phyloP scores from a whole-genome alignment of 2,329 filamentous ascomycete species.

The Delphinella strobiligena region DNA sequence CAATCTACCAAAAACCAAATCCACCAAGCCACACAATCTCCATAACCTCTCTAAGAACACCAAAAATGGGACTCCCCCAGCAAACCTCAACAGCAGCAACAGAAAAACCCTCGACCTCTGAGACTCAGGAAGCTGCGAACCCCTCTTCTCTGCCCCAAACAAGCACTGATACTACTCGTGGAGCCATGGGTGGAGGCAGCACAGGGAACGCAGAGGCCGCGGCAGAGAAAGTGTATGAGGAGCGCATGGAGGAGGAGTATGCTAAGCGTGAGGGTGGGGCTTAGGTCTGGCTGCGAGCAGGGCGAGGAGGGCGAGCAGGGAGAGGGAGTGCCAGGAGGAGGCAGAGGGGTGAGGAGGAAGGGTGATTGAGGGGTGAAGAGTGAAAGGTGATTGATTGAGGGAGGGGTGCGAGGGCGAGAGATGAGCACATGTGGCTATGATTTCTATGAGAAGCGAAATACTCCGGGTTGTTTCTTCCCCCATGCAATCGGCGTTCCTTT shows the following conservation, averaged over 20 bases:
- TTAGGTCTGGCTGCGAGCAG: too few species aligned
- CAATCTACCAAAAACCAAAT: background rate
- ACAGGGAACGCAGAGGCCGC: conserved; percentile 3
- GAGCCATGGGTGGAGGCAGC: conserved; percentile 4
- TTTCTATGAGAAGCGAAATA: too few species aligned
- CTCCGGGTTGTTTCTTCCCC: too few species aligned
- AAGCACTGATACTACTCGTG: conserved; percentile 3
- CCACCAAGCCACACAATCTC: background rate
- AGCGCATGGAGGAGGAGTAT: conserved; percentile 8
- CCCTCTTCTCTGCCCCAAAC: background rate
- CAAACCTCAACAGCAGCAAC: conserved; percentile 5
- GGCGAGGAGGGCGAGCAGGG: too few species aligned
- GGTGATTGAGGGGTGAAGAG: too few species aligned
- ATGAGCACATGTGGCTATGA: too few species aligned
- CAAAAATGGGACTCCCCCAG: conserved; percentile 7
- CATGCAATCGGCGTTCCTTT: too few species aligned
- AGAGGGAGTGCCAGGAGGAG: too few species aligned
- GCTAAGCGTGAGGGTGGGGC: conserved; percentile 6
- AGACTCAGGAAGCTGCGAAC: conserved; percentile 1
- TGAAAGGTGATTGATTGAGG: too few species aligned
- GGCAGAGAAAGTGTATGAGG: conserved; percentile 7
- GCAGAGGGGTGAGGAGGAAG: too few species aligned
- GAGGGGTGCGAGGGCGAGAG: too few species aligned
- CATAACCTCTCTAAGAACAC: background rate
- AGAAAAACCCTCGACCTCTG: conserved; percentile 7